phyloP scores from a whole-genome alignment of 2,329 filamentous ascomycete genomes.

The Cordyceps tenuipes region DNA sequence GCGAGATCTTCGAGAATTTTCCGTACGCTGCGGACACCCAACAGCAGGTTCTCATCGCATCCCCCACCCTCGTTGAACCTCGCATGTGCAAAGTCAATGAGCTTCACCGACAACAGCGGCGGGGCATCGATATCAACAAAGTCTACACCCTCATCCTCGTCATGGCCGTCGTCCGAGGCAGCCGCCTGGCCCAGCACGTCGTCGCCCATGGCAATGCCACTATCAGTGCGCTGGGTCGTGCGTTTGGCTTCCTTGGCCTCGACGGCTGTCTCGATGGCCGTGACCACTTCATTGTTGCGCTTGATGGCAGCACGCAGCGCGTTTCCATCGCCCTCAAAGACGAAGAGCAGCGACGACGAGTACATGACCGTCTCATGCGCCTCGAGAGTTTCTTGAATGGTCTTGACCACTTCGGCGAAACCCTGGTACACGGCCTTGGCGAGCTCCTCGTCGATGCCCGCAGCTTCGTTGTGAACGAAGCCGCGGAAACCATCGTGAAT shows the following conservation, averaged over 20 bases:
- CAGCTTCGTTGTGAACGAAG: slow-evolving; percentile 50
- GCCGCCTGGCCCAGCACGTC: slow-evolving; percentile 21
- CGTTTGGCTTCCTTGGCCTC: slow-evolving; percentile 31
- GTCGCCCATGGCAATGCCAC: slow-evolving; percentile 43
- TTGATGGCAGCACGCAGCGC: slow-evolving; percentile 45
- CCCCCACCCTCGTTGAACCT: too few relatives aligned
- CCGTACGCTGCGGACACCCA: too few relatives aligned
- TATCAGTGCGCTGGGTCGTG: slow-evolving; percentile 43
- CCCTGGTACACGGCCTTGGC: slow-evolving; percentile 46
- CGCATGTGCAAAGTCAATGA: too few relatives aligned
- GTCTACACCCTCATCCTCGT: background rate
- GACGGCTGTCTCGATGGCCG: slow-evolving; percentile 31
- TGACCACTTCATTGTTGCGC: slow-evolving; percentile 42
- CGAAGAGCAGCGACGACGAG: slow-evolving; percentile 53
- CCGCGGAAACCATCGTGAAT: slow-evolving; percentile 44
- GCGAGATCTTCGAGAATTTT: too few relatives aligned
- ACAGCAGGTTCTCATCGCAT: too few relatives aligned
- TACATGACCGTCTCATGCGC: slow-evolving; percentile 55
- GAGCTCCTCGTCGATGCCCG: slow-evolving; percentile 51
- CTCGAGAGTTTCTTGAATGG: slow-evolving; percentile 45
- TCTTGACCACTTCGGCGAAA: slow-evolving; percentile 45
- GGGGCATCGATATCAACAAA: too few relatives aligned
- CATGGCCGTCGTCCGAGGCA: background rate
- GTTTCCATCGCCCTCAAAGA: slow-evolving; percentile 55
- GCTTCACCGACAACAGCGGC: too few relatives aligned